Base-by-base conservation (phyloP, 176 grass and related monocot genomes). In the Hordeum marinum region DNA sequence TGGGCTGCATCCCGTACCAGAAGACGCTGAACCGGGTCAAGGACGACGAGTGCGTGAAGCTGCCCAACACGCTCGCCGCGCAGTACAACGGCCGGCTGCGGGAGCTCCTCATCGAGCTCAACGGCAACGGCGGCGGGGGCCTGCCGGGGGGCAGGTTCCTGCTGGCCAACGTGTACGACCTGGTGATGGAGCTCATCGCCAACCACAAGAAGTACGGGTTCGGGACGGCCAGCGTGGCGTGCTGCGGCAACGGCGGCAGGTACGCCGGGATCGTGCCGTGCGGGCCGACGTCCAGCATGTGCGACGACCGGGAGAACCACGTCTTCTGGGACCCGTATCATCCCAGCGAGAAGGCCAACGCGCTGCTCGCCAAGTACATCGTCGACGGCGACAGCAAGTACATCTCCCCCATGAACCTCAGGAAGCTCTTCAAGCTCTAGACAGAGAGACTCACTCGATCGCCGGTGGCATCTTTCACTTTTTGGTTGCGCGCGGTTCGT, bases 1-100 rank as follows among this genome's bases (percentile, higher is more conserved):
- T 99, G 37, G 96, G 96, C 0, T 99, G 96, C 96, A 99, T 99
- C 81, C 96, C 96, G 17, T 99, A 99, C 80, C 93, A 99, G 85
- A 94, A 94, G 87, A 92, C 96, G 11, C 77, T 99, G 14, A 99
- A 99, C 75, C 35, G 79, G 2, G 80, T 96, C 0, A 82, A 2
- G 0, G 83, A 87, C 62, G 36, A 65, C 58, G 86, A 99, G 86
- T 99, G 96, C 68, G 96, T 94, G 3, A 88, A 85, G 78, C 88
- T 99, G 63, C 96, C 96, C 7, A 99, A 96, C 76, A 90, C 90
- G 76, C 76, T 99, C 2, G 96, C 96, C 0, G 48, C 63, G 78
- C 86, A 89, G 77, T 99, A 94, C 88, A 99, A 99, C 67, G 65
- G 27, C 1, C 32, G 35, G 8, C 83, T 99, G 0, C 78, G 94